Base-by-base conservation (phyloP, 306 rosid species). In the Vigna trinervia region DNA sequence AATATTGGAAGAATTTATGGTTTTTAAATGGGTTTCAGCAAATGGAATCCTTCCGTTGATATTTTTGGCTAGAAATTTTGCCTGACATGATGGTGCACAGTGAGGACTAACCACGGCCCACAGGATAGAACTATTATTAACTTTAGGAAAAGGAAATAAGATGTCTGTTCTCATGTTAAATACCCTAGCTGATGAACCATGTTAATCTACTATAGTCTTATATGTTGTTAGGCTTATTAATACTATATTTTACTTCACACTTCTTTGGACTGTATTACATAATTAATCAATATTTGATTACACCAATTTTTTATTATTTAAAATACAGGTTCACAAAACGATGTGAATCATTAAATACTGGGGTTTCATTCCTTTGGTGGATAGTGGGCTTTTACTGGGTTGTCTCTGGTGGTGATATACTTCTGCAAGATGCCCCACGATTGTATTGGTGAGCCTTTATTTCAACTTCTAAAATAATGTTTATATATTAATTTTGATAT, bases 311-410 rank as follows among this genome's bases (percentile, higher is more conserved):
- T 85, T 32, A 45, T 80, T 54, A 15, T 83, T 51, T 67, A 22
- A 75, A 71, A 39, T 46, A 64, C 83, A 96, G 99, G 63, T 69
- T 83, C 73, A 75, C 85, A 11, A 91, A 85, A 82, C 93, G 90
- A 78, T 91, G 97, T 43, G 97, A 96, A 82, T 87, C 97, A 1
- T 74, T 91, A 69, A 96, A 92, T 78, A 96, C 96, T 5, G 82
- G 95, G 87, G 87, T 80, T 15, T 96, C 99, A 8, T 91, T 96
- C 83, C 70, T 96, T 71, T 96, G 99, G 99, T 96, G 99, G 97
- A 84, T 92, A 68, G 80, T 89, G 86, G 99, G 99, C 84, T 92
- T 92, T 85, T 92, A 89, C 84, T 96, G 99, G 99, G 96, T 96
- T 45, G 84, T 96, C 83, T 86, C 98, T 71, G 97, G 98, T 6